Evolutionary conservation across 495 filamentous ascomycete genomes (phyloP).

Genomic region (Aspergillus incahuasiensis): DNA sequence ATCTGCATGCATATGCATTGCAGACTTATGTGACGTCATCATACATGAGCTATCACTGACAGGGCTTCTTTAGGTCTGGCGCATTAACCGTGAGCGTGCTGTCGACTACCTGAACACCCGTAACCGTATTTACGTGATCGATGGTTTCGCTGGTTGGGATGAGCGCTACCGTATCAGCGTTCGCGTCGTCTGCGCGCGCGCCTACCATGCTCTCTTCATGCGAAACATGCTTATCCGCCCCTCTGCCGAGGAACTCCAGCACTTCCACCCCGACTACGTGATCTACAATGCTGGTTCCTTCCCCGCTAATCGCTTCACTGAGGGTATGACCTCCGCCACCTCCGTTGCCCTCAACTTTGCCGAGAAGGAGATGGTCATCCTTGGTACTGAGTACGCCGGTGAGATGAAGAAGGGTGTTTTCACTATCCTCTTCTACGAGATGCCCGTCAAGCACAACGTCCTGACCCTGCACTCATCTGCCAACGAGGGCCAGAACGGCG

Average conservation of each 20-base stretch:
- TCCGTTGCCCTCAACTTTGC: constrained; percentile 85
- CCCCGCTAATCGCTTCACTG: constrained; percentile 96
- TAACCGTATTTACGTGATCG: constrained; percentile 97
- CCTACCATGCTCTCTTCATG: constrained; percentile 99
- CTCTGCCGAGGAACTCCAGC: constrained; percentile 78
- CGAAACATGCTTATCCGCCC: constrained; percentile 99
- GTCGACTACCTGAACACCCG: constrained; percentile 98
- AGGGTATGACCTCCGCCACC: constrained; percentile 94
- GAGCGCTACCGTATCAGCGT: constrained; percentile 97
- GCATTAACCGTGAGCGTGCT: constrained; percentile 98
- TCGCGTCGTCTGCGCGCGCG: constrained; percentile 95
- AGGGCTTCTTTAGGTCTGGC: constrained; percentile 74
- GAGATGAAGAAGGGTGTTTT: constrained; percentile 99
- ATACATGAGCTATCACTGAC: constrained; percentile 13
- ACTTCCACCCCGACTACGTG: constrained; percentile 98
- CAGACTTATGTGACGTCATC: constrained; percentile 36
- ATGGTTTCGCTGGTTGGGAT: constrained; percentile 97
- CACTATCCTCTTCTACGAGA: constrained; percentile 99
- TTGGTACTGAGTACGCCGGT: constrained; percentile 97
- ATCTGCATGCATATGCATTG: background rate
- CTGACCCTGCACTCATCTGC: constrained; percentile 93
- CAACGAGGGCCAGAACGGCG: constrained; percentile 81
- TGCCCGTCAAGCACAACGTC: constrained; percentile 99
- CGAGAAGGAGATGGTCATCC: constrained; percentile 95
- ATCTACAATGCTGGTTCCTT: constrained; percentile 99